These are phyloP conservation scores for Conticribra weissflogii DNA, from an alignment of 108 stramenopile genomes.

Conservation along the genomic window DNA sequence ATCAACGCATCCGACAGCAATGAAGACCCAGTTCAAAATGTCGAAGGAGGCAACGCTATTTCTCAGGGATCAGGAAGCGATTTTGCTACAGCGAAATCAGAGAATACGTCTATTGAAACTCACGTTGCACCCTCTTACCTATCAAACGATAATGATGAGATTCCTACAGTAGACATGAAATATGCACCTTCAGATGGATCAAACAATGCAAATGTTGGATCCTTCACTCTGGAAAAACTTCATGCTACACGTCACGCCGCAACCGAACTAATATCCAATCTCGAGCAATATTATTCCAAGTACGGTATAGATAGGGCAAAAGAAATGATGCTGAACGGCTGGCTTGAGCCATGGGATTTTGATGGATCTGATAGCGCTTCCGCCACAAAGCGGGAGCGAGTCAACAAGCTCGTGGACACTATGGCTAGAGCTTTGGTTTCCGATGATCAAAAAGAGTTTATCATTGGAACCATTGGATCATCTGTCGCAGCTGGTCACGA, in stretches of 20 bases:
- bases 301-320: slow-evolving; percentile 16
- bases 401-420: slow-evolving; percentile 24
- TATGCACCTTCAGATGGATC: background rate
- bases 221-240: slow-evolving; percentile 24
- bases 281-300: slow-evolving; percentile 40
- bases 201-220: slow-evolving; percentile 8
- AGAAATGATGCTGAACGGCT: slow-evolving; percentile 32
- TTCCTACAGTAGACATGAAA: too few relatives aligned
- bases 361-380: slow-evolving; percentile 4
- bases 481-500: slow-evolving; percentile 53
- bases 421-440: slow-evolving; percentile 51
- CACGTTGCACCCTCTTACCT: too few relatives aligned
- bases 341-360: slow-evolving; percentile 42
- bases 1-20: too few relatives aligned
- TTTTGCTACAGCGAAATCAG: too few relatives aligned
- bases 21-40: too few relatives aligned
- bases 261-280: slow-evolving; percentile 9
- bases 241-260: slow-evolving; percentile 32
- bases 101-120: too few relatives aligned
- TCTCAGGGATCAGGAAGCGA: too few relatives aligned
- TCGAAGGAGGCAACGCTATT: too few relatives aligned
- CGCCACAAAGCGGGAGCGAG: background rate
- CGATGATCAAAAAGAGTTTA: slow-evolving; percentile 45
- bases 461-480: slow-evolving; percentile 52
- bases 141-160: too few relatives aligned